These are phyloP conservation scores for Bacidia gigantensis DNA, from an alignment of 495 filamentous ascomycete genomes.

Conservation along the genomic window DNA sequence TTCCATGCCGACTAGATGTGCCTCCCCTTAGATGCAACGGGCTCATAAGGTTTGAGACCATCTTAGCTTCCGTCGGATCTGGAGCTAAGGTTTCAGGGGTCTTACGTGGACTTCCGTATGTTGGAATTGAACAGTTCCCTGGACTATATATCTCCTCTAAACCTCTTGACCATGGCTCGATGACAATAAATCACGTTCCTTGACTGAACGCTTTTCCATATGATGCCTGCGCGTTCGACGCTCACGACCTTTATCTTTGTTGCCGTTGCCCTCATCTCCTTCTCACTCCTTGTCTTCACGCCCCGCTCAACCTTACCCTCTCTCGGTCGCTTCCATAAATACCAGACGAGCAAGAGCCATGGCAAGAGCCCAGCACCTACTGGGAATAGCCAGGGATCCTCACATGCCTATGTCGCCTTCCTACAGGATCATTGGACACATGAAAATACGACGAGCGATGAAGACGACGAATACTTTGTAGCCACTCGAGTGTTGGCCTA, in stretches of 20 bases:
- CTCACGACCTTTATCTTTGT: background rate
- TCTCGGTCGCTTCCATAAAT: background rate
- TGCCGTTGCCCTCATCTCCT: background rate
- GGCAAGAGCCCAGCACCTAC: background rate
- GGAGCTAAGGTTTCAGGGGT: background rate
- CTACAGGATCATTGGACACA: slow-evolving; percentile 7
- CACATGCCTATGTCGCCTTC: slow-evolving; percentile 13
- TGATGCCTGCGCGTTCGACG: background rate
- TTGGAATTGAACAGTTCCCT: background rate
- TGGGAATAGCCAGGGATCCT: background rate
- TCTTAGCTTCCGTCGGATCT: no score
- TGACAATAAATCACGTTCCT: background rate
- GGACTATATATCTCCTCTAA: background rate
- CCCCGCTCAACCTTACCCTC: background rate
- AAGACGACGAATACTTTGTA: slow-evolving; percentile 28
- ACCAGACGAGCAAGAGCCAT: background rate
- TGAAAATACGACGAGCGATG: slow-evolving; percentile 3
- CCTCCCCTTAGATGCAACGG: no score
- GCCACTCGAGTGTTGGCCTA: slow-evolving; percentile 30
- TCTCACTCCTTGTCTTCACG: background rate
- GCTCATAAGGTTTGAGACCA: background rate
- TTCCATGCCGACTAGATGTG: no score
- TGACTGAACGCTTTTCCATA: background rate
- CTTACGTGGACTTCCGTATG: background rate
- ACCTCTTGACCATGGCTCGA: background rate